Conservation (phyloP, 2,329 filamentous ascomycete species). For the Magnaporthales sp. region DNA sequence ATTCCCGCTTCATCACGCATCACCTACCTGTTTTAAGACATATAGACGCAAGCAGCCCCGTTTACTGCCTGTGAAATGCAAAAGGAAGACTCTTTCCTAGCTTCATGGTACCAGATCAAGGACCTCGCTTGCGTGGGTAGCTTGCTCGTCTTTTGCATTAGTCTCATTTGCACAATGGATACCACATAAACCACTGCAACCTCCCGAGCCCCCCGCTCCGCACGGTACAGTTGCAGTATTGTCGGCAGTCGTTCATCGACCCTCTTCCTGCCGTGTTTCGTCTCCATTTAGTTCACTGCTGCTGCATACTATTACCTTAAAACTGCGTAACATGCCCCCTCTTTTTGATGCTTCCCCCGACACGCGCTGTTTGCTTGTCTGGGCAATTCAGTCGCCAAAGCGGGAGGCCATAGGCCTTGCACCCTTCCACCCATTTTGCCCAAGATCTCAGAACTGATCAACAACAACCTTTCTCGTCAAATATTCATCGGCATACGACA, state of each 20-base stretch:
- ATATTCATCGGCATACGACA: neutral
- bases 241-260: neutral
- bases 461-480: neutral
- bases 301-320: neutral
- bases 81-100: neutral
- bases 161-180: neutral
- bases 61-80: neutral
- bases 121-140: neutral
- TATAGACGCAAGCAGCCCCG: neutral
- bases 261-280: neutral
- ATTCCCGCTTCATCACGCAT: neutral
- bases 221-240: neutral
- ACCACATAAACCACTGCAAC: neutral
- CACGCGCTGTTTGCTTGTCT: neutral
- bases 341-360: neutral
- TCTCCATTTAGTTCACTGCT: neutral
- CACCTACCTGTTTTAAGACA: neutral
- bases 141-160: neutral
- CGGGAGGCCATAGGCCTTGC: neutral
- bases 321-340: neutral
- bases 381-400: neutral
- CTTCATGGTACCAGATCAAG: neutral
- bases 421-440: neutral
- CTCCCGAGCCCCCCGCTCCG: neutral
- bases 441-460: neutral